These are phyloP conservation scores for Penicillium italicum DNA, from an alignment of 2,329 filamentous ascomycete species.

Conservation along the genomic window DNA sequence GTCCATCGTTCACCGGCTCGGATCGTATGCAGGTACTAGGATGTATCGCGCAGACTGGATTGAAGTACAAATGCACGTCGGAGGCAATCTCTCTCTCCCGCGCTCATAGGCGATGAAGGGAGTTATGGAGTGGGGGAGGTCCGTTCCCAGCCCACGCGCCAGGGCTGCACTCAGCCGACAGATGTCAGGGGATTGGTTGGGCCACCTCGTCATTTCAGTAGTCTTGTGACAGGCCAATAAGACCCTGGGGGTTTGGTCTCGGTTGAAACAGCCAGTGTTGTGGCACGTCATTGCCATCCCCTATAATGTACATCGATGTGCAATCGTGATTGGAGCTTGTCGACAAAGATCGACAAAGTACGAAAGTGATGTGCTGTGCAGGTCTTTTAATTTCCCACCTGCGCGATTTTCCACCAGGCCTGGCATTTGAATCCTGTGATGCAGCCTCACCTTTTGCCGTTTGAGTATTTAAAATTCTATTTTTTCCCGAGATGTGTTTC, in stretches of 20 bases:
- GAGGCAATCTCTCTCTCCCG: constrained; percentile 3
- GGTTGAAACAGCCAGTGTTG: constrained; percentile 2
- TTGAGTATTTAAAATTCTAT: background rate
- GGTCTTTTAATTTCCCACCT: constrained; percentile 1
- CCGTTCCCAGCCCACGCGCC: constrained; percentile 16
- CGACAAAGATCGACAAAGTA: constrained; percentile 2
- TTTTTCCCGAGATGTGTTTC: background rate
- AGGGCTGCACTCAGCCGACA: constrained; percentile 13
- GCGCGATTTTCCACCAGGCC: constrained; percentile 2
- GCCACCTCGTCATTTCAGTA: constrained; percentile 8
- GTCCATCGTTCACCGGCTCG: constrained; percentile 28
- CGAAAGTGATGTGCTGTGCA: constrained; percentile 2
- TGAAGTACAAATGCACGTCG: constrained; percentile 9
- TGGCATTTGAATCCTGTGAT: background rate
- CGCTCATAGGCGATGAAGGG: background rate
- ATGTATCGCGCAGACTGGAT: constrained; percentile 17
- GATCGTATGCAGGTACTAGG: constrained; percentile 30
- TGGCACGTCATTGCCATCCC: constrained; percentile 7
- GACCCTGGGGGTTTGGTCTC: background rate
- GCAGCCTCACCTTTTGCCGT: constrained; percentile 1
- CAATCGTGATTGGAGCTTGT: background rate
- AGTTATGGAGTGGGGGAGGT: background rate
- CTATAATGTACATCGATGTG: background rate
- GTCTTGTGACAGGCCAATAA: constrained; percentile 11
- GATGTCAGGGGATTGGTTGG: constrained; percentile 14